phyloP scores from a whole-genome alignment of 1,139 yeast species.

The Debaryomycetaceae sp. region DNA sequence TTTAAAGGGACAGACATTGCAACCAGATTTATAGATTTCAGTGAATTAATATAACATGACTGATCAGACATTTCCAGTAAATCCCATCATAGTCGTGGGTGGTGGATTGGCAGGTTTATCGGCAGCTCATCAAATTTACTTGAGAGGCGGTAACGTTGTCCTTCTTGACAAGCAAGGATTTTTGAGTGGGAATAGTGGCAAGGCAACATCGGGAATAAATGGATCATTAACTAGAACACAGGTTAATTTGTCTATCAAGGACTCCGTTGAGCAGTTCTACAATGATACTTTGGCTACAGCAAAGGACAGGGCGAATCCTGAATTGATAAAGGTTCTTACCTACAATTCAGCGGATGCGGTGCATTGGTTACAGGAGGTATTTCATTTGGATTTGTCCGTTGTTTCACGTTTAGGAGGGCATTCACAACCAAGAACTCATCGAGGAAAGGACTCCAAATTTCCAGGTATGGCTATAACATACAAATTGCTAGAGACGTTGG shows the following conservation, averaged over 20 bases:
- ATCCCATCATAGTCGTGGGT: conserved; percentile 64
- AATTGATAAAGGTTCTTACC: conserved; percentile 48
- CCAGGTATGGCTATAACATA: conserved; percentile 81
- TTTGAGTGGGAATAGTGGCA: conserved; percentile 75
- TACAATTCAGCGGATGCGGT: conserved; percentile 59
- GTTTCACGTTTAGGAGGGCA: conserved; percentile 75
- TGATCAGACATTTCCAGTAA: conserved; percentile 18
- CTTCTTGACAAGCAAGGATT: conserved; percentile 61
- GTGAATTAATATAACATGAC: neutral
- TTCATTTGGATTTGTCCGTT: conserved; percentile 57
- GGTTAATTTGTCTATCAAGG: conserved; percentile 44
- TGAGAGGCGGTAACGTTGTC: conserved; percentile 54
- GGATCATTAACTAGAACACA: conserved; percentile 71
- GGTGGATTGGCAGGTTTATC: conserved; percentile 79
- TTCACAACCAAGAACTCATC: conserved; percentile 69
- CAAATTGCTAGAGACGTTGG: conserved; percentile 53
- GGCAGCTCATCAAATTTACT: conserved; percentile 66
- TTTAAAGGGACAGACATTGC: neutral
- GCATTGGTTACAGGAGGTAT: conserved; percentile 66
- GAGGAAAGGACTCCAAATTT: conserved; percentile 61
- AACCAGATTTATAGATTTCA: neutral
- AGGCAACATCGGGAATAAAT: conserved; percentile 81
- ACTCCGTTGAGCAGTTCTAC: conserved; percentile 56
- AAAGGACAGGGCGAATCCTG: conserved; percentile 56
- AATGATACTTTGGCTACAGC: conserved; percentile 68